Evolutionary conservation across 495 filamentous ascomycete genomes (phyloP).

Genomic region (Niebla homalea): DNA sequence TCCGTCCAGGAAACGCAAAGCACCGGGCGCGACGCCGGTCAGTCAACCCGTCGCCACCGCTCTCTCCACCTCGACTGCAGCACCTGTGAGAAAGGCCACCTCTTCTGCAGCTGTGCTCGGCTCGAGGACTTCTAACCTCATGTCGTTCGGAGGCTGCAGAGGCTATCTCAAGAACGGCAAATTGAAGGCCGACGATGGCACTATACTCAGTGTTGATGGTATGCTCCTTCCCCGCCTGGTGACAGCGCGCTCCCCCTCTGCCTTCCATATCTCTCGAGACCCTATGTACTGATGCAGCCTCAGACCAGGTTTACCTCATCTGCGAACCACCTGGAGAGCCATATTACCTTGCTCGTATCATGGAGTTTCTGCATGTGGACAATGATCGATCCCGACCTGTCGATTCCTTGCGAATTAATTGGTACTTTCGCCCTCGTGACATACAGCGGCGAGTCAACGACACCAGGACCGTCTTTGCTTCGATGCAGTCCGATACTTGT

Average conservation of each 20-base stretch:
- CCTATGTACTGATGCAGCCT: conserved; percentile 13
- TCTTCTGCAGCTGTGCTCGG: conserved; percentile 20
- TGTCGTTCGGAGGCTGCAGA: conserved; percentile 63
- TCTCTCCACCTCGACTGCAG: conserved; percentile 26
- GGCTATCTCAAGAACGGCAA: conserved; percentile 61
- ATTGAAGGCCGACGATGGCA: conserved; percentile 84
- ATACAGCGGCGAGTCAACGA: conserved; percentile 85
- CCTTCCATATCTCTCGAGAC: background rate
- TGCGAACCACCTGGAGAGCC: conserved; percentile 97
- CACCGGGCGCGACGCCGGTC: conserved; percentile 40
- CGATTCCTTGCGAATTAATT: conserved; percentile 85
- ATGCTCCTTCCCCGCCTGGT: conserved; percentile 31
- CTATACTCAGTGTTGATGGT: conserved; percentile 74
- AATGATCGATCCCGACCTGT: conserved; percentile 60
- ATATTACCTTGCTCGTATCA: conserved; percentile 93
- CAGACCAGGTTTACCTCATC: conserved; percentile 94
- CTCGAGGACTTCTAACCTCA: conserved; percentile 58
- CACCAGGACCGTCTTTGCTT: conserved; percentile 77
- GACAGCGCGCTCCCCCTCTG: conserved; percentile 12
- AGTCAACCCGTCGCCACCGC: conserved; percentile 3
- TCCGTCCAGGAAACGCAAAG: conserved; percentile 66
- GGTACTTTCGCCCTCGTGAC: conserved; percentile 95
- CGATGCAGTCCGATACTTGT: conserved; percentile 96
- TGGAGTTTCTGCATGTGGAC: conserved; percentile 80
- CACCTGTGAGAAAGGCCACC: conserved; percentile 26